Base-by-base conservation (phyloP, 257 asterid species). In the Nicotiana undulata region DNA sequence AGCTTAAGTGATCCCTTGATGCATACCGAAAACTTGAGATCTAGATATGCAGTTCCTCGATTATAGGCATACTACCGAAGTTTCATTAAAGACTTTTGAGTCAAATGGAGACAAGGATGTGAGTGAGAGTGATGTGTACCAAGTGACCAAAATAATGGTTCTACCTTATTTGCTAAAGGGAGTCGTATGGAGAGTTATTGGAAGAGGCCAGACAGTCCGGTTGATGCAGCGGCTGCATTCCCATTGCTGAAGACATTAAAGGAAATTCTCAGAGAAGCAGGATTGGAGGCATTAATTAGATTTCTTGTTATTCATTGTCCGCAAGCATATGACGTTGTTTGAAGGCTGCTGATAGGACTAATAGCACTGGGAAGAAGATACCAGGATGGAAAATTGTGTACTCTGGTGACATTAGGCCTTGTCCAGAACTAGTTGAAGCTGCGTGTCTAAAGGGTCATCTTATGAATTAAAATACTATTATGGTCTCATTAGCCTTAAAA, bases 351-450 rank as follows among this genome's bases (percentile, higher is more conserved):
- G 82, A 83, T 67, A 89, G 96, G 88, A 52, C 86, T 22, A 90
- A 89, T 81, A 40, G 81, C 6, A 83, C 76, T 0, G 97, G 97
- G 28, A 93, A 92, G 77, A 88, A 82, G 60, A 86, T 91, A 37
- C 98, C 98, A 0, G 98, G 99, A 24, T 95, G 98, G 98, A 93
- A 93, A 84, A 81, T 95, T 56, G 98, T 90, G 64, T 95, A 95
- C 90, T 95, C 98, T 1, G 99, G 98, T 1, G 28, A 26, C 28
- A 26, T 1, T 26, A 26, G 28, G 28, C 28, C 28, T 26, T 26
- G 28, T 26, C 11, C 92, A 4, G 97, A 93, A 82, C 90, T 92
- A 58, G 89, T 92, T 63, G 80, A 84, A 83, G 97, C 97, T 52
- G 84, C 99, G 13, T 85, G 59, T 26, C 28, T n/a, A n/a, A n/a